Evolutionary conservation across 371 early-diverging fungal genomes (phyloP), one percentile per base, ranked within the genome.

Genomic region (Syncephalastrum monosporum): DNA sequence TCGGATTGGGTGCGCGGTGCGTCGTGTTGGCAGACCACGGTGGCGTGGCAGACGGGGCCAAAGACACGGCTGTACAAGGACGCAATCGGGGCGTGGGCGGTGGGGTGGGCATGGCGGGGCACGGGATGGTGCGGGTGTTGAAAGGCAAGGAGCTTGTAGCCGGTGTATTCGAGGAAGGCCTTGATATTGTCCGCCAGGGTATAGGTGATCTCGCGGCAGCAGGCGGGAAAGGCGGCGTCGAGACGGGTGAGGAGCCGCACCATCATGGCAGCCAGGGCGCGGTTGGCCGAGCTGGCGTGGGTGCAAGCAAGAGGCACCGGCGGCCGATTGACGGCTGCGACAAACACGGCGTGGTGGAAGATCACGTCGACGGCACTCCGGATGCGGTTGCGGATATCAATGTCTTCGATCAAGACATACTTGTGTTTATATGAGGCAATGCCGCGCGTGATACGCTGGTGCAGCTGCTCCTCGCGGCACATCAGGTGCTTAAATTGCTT

Each of bases 311-410:
- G 27, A 10, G 56, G 59, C 25, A 62, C 57, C 21, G 60, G 68
- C 8, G 55, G 45, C 15, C 72, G 66, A 4, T 64, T 58, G 15
- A 68, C 57, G 23, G 74, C 68, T 43, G 75, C 63, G 27, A 76
- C 71, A 59, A 77, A 77, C 12, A 77, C 74, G 42, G 72, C 69
- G 27, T 77, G 77, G 51, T 77, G 77, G 56, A 77, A 77, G 15
- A 77, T 61, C 5, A 73, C 64, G 57, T 73, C 77, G 21, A 77
- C 77, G 0, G 77, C 65, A 1, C 68, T 64, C 13, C 77, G 63
- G 29, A 77, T 71, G 14, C 77, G 68, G 45, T 77, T 77, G 13
- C 77, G 69, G 13, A 71, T 73, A 47, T 77, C 77, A 55, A 77
- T 77, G 42, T 77, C 74, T 61, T 77, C 74, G 53, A 77, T 71